Evolutionary conservation across 306 rosid species (phyloP), one percentile per base, ranked within the genome.

Genomic region (Fragaria iinumae): DNA sequence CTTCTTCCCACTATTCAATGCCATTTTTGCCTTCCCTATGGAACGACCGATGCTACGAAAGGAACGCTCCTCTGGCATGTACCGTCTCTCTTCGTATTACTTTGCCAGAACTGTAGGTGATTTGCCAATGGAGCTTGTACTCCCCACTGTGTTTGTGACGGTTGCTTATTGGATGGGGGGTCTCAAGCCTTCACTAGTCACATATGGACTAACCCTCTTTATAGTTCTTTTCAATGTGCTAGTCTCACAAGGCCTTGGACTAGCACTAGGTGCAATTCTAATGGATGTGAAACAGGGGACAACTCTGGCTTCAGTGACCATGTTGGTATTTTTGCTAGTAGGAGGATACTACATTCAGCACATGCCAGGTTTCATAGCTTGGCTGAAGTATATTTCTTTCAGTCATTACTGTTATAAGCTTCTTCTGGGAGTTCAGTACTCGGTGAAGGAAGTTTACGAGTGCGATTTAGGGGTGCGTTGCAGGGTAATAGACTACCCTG

Each of bases 141-240:
- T 93, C 52, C 98, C 98, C 1, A 89, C 97, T 0, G 72, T 87
- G 55, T 93, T 93, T 71, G 85, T 91, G 27, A 88, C 96, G 0
- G 71, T 93, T 59, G 21, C 90, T 8, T 93, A 93, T 25, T 93
- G 98, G 98, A 93, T 90, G 93, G 92, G 98, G 6, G 97, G 97
- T 52, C 92, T 93, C 55, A 93, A 91, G 78, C 88, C 97, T 73
- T 91, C 97, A 34, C 67, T 86, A 0, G 10, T 82, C 20, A 86
- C 90, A 34, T 93, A 87, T 66, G 59, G 80, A 21, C 83, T 86
- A 62, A 93, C 98, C 83, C 96, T 91, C 29, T 82, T 83, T 69
- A 81, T 91, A 80, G 79, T 90, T 77, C 91, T 91, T 47, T 85
- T 88, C 53, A 93, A 93, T 77, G 97, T 93, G 52, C 82, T 93